Base-by-base conservation (phyloP, 768 basidiomycete species). In the Antrodiella citrinella region DNA sequence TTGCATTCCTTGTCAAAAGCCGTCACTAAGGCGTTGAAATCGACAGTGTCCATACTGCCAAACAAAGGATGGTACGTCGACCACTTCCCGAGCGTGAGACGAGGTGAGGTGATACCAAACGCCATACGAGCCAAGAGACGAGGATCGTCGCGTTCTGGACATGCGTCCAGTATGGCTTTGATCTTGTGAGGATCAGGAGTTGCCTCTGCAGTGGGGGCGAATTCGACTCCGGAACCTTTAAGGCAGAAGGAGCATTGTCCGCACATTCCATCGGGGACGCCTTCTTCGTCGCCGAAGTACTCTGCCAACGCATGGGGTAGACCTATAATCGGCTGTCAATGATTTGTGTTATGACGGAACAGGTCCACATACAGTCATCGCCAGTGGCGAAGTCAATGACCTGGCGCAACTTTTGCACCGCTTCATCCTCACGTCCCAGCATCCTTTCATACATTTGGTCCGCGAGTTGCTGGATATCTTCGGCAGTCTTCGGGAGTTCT, bases 81-180 rank as follows among this genome's bases (percentile, higher is more conserved):
- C 62, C 72, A 69, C 51, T 72, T 75, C 53, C 67, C 59, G 2
- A 57, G 58, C 1, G 73, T 72, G 19, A 76, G 62, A 1, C 75
- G 66, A 2, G 72, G 72, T 18, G 72, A 73, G 1, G 69, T 68
- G 43, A 77, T 69, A 5, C 75, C 76, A 49, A 76, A 78, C 3
- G 75, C 76, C 65, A 74, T 66, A 5, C 74, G 69, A 1, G 76
- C 73, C n/a, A 77, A 63, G 25, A 75, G 62, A 4, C 72, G 72
- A 21, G 74, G 70, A 49, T 76, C 75, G 49, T 76, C 73, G 25
- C 74, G 72, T 41, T 70, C 72, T 26, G 64, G 68, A 55, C 72
- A 75, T n/a, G 67, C 69, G 12, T 54, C 55, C 20, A 75, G 65
- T 44, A 77, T 72, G 11, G 59, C 64, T 22, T 58, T 49, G 51